Conservation (phyloP, 495 filamentous ascomycete genomes). For the Neurospora hispaniola region DNA sequence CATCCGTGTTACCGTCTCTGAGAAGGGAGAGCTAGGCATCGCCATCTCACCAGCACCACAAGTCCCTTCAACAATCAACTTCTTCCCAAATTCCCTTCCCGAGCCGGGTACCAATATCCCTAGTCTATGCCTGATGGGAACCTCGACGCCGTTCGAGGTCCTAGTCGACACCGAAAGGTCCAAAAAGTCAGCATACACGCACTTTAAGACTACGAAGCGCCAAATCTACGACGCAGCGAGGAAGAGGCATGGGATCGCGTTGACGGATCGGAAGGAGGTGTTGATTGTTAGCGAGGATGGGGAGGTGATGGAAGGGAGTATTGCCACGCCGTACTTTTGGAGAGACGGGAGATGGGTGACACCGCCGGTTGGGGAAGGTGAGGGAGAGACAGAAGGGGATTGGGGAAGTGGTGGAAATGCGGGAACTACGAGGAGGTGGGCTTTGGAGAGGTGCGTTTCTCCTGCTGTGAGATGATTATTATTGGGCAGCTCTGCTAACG, state of each 20-base stretch:
- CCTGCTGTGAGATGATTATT: background rate
- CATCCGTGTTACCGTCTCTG: slow-evolving; percentile 44
- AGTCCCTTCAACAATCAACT: slow-evolving; percentile 20
- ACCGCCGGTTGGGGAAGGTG: slow-evolving; percentile 34
- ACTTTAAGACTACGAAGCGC: slow-evolving; percentile 65
- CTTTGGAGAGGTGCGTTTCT: slow-evolving; percentile 43
- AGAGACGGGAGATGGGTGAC: slow-evolving; percentile 57
- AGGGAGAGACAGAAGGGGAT: background rate
- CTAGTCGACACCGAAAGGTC: slow-evolving; percentile 45
- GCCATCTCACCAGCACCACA: slow-evolving; percentile 40
- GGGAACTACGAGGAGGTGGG: slow-evolving; percentile 75
- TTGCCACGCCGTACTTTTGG: slow-evolving; percentile 72
- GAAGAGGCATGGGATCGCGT: slow-evolving; percentile 43
- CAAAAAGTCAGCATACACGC: slow-evolving; percentile 51
- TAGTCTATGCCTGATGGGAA: no score
- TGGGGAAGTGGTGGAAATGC: slow-evolving; percentile 62
- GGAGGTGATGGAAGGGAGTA: slow-evolving; percentile 78
- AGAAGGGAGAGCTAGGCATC: slow-evolving; percentile 36
- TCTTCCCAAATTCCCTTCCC: slow-evolving; percentile 4
- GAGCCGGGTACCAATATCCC: no score
- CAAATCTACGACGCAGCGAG: slow-evolving; percentile 56
- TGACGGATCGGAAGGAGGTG: slow-evolving; percentile 52
- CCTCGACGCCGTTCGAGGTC: slow-evolving; percentile 30
- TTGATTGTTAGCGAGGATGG: slow-evolving; percentile 56
- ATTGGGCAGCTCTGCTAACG: slow-evolving; percentile 2